These are phyloP conservation scores for Rhodocollybia butyracea DNA, from an alignment of 768 basidiomycete species.

Conservation along the genomic window DNA sequence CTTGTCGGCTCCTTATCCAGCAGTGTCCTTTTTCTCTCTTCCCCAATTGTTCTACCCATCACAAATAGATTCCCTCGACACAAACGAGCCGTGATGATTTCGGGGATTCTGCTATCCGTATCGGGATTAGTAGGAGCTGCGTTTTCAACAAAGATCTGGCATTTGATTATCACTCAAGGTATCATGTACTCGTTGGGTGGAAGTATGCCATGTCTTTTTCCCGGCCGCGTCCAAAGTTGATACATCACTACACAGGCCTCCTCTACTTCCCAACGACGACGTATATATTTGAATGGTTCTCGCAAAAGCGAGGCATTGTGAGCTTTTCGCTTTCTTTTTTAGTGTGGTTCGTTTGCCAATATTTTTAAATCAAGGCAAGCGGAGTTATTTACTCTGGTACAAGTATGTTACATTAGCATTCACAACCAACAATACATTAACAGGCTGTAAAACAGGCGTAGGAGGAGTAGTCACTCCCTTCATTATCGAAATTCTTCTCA, in stretches of 20 bases:
- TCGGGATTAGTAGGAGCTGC: slow-evolving; percentile 23
- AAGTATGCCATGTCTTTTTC: not conserved
- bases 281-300: slow-evolving; percentile 15
- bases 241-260: slow-evolving; percentile 4
- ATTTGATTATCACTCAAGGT: slow-evolving; percentile 19
- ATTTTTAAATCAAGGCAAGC: slow-evolving; percentile 3
- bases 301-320: slow-evolving; percentile 11
- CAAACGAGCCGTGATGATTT: slow-evolving; percentile 16
- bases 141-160: slow-evolving; percentile 17
- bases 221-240: not conserved
- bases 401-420: not conserved
- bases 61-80: slow-evolving; percentile 19
- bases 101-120: slow-evolving; percentile 18
- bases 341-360: not conserved
- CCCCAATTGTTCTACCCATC: slow-evolving; percentile 20
- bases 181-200: too few relatives aligned
- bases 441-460: not conserved
- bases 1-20: slow-evolving; percentile 23
- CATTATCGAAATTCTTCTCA: not conserved
- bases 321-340: not conserved
- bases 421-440: not conserved
- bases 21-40: slow-evolving; percentile 22
- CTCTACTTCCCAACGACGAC: slow-evolving; percentile 13
- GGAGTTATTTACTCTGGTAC: slow-evolving; percentile 9
- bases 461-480: slow-evolving; percentile 6